Conservation (phyloP, 2,329 filamentous ascomycete genomes). For the Sarocladiaceae sp. region DNA sequence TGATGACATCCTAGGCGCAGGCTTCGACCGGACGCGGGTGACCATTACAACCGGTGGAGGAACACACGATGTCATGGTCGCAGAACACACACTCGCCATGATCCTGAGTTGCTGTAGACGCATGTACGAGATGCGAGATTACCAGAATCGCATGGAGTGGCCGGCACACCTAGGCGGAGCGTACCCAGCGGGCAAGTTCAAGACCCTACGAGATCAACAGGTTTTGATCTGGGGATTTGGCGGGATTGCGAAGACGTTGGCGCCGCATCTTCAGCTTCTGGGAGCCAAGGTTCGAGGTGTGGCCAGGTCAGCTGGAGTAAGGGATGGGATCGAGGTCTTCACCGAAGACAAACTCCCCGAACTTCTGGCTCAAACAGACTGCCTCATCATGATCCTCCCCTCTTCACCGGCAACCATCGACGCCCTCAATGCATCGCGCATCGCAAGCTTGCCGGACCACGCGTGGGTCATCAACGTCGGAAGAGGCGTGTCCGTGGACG, state of each 20-base stretch:
- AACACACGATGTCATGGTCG: constrained; percentile 56
- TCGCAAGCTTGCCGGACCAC: constrained; percentile 47
- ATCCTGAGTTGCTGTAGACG: constrained; percentile 44
- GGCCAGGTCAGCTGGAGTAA: constrained; percentile 46
- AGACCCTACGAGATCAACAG: constrained; percentile 48
- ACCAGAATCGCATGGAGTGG: constrained; percentile 48
- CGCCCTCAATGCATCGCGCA: constrained; percentile 43
- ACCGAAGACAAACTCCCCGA: constrained; percentile 44
- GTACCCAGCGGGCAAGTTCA: constrained; percentile 42
- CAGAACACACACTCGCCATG: constrained; percentile 53
- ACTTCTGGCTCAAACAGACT: constrained; percentile 49
- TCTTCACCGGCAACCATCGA: constrained; percentile 45
- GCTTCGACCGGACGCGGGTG: constrained; percentile 44
- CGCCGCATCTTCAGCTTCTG: constrained; percentile 42
- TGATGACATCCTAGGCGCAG: constrained; percentile 54
- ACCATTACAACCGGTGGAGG: constrained; percentile 53
- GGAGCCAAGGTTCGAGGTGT: constrained; percentile 53
- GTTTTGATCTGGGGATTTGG: constrained; percentile 57
- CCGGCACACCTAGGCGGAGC: constrained; percentile 39
- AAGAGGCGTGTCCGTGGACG: constrained; percentile 35
- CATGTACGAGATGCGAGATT: constrained; percentile 55
- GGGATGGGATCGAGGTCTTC: constrained; percentile 49
- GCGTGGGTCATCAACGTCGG: constrained; percentile 44
- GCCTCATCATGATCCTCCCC: constrained; percentile 57
- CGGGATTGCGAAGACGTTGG: constrained; percentile 55